Evolutionary conservation across 2,329 filamentous ascomycete genomes (phyloP).

Genomic region (Ophiostoma tasmaniense): DNA sequence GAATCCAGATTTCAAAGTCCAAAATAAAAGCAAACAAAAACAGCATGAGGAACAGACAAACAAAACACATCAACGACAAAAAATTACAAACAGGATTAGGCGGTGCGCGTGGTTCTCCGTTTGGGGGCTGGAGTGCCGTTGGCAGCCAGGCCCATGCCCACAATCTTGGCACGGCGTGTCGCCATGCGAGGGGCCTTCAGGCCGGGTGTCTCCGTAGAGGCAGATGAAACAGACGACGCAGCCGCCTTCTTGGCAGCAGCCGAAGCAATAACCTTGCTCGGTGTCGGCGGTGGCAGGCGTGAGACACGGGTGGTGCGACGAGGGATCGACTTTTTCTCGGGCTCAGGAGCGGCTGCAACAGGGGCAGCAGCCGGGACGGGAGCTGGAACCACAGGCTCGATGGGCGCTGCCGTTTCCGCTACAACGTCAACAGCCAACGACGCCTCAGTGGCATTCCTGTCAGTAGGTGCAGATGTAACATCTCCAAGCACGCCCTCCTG

Average conservation of each 20-base stretch:
- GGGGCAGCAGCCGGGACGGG: background rate
- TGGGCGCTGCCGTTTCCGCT: background rate
- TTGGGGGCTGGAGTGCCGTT: constrained; percentile 23
- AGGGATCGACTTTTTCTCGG: constrained; percentile 16
- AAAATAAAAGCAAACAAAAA: background rate
- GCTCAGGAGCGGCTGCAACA: background rate
- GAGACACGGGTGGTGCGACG: constrained; percentile 18
- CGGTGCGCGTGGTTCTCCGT: constrained; percentile 13
- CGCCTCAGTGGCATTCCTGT: background rate
- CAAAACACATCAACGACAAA: background rate
- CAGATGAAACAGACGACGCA: background rate
- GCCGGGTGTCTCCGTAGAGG: background rate
- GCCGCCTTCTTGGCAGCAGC: constrained; percentile 11
- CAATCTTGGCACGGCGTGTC: constrained; percentile 16
- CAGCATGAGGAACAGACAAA: background rate
- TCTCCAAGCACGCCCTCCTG: background rate
- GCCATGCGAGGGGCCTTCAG: constrained; percentile 17
- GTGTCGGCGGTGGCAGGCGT: constrained; percentile 20
- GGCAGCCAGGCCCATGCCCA: constrained; percentile 19
- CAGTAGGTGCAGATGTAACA: background rate
- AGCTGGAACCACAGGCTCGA: background rate
- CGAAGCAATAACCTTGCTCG: constrained; percentile 18
- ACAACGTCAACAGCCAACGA: background rate
- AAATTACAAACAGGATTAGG: background rate
- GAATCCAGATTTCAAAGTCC: background rate